Conservation (phyloP, 192 early-diverging fungal genomes). For the Cladochytrium replicatum region DNA sequence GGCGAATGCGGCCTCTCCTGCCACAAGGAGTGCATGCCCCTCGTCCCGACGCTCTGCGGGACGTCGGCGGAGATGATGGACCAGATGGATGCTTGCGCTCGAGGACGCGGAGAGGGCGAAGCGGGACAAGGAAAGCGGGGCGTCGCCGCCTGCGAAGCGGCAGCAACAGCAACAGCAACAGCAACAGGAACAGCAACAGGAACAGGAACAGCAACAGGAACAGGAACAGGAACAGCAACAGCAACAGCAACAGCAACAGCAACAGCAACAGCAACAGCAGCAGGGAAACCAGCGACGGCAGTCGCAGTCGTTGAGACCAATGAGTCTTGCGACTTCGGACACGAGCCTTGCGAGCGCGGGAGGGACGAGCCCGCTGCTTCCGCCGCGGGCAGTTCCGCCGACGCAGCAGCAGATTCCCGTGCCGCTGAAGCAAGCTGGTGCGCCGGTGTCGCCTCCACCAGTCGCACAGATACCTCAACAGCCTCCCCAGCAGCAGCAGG, state of each 20-base stretch:
- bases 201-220: conserved; percentile 32
- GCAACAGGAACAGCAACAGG: conserved; percentile 36
- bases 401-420: not conserved
- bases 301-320: conserved; percentile 1
- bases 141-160: conserved; percentile 15
- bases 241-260: conserved; percentile 24
- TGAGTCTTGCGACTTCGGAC: not conserved
- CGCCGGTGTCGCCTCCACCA: not conserved
- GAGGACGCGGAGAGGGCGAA: conserved; percentile 45
- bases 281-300: conserved; percentile 4
- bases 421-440: not conserved
- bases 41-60: conserved; percentile 90
- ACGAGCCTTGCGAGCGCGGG: not conserved
- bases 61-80: conserved; percentile 77
- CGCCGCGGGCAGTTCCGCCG: not conserved
- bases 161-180: conserved; percentile 18
- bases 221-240: conserved; percentile 17
- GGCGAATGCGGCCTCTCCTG: conserved; percentile 73
- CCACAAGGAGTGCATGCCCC: conserved; percentile 72
- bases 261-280: conserved; percentile 22
- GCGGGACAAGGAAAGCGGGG: conserved; percentile 38
- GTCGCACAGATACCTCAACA: not conserved
- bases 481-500: not conserved
- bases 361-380: not conserved
- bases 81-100: conserved; percentile 76